Evolutionary conservation across 1,139 yeast genomes (phyloP).

Genomic region (Sugiyamaella japonica): DNA sequence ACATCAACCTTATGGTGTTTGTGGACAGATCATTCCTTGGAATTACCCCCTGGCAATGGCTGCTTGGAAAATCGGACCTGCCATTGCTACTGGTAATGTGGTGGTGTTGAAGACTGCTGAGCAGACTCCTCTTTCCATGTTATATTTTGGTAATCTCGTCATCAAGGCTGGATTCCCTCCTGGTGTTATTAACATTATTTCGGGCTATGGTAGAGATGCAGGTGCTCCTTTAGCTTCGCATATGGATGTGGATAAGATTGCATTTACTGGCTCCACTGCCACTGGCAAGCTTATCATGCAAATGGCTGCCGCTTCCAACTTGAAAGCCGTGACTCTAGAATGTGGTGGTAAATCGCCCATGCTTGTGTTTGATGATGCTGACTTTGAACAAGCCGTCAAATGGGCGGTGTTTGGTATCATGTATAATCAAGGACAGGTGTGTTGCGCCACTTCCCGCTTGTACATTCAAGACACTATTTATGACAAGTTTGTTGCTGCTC

Average conservation of each 20-base stretch:
- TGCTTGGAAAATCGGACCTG: conserved; percentile 74
- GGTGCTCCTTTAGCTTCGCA: conserved; percentile 75
- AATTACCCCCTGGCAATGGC: conserved; percentile 83
- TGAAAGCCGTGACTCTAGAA: conserved; percentile 69
- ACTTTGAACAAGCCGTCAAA: conserved; percentile 61
- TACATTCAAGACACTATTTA: conserved; percentile 75
- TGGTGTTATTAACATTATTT: conserved; percentile 74
- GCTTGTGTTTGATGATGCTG: conserved; percentile 73
- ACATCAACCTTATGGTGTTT: conserved; percentile 80
- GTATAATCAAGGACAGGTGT: conserved; percentile 86
- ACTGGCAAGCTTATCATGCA: conserved; percentile 72
- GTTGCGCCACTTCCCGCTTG: conserved; percentile 84
- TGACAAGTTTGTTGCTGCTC: conserved; percentile 57
- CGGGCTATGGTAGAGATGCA: conserved; percentile 70
- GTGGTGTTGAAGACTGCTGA: conserved; percentile 75
- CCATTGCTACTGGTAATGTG: conserved; percentile 77
- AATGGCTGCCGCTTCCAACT: conserved; percentile 56
- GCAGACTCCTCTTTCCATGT: conserved; percentile 75
- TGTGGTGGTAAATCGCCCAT: conserved; percentile 88
- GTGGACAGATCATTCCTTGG: conserved; percentile 92
- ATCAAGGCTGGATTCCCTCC: conserved; percentile 76
- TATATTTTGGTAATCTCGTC: conserved; percentile 61
- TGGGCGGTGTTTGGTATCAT: conserved; percentile 63
- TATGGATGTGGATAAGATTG: conserved; percentile 71
- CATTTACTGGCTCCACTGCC: conserved; percentile 85